A percentile compares a stretch with the other conserved stretches of the same genome.
These are phyloP conservation scores for Phtheirospermum japonicum DNA, from an alignment of 257 asterid genomes.

Conservation along the genomic window DNA sequence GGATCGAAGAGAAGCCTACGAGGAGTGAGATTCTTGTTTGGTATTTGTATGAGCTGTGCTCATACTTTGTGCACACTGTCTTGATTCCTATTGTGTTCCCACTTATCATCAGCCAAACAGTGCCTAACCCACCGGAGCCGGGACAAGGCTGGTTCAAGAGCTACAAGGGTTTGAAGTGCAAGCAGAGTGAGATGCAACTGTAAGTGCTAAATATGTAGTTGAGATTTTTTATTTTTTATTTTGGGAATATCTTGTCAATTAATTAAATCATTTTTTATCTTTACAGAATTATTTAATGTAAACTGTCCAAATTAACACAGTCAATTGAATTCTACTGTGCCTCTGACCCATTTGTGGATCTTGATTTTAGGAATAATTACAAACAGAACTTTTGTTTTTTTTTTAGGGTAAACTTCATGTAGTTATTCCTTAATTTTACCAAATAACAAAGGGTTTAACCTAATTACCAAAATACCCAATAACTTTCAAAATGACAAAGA, in stretches of 20 bases:
- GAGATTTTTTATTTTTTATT: too few species aligned
- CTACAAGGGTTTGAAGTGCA: slow-evolving; percentile 49
- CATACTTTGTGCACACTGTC: slow-evolving; percentile 71
- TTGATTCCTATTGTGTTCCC: slow-evolving; percentile 77
- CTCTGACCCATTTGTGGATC: not conserved
- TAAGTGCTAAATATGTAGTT: too few species aligned
- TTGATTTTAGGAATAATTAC: too few species aligned
- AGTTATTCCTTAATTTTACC: not conserved
- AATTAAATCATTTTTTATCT: too few species aligned
- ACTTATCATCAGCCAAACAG: slow-evolving; percentile 74
- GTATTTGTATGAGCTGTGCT: slow-evolving; percentile 79
- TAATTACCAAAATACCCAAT: not conserved
- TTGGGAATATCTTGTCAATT: not conserved
- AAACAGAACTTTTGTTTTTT: too few species aligned
- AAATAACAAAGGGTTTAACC: too few species aligned
- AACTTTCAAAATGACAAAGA: not conserved
- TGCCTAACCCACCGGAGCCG: slow-evolving; percentile 50
- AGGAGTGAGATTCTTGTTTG: slow-evolving; percentile 60
- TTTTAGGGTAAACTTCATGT: too few species aligned
- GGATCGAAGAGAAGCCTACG: slow-evolving; percentile 54
- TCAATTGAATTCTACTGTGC: not conserved
- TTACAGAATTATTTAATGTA: too few species aligned
- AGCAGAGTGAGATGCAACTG: slow-evolving; percentile 53
- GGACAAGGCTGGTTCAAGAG: slow-evolving; percentile 61
- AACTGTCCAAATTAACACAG: too few species aligned